phyloP scores from a whole-genome alignment of 2,329 filamentous ascomycete genomes.

The Aspergillus phoenicis region DNA sequence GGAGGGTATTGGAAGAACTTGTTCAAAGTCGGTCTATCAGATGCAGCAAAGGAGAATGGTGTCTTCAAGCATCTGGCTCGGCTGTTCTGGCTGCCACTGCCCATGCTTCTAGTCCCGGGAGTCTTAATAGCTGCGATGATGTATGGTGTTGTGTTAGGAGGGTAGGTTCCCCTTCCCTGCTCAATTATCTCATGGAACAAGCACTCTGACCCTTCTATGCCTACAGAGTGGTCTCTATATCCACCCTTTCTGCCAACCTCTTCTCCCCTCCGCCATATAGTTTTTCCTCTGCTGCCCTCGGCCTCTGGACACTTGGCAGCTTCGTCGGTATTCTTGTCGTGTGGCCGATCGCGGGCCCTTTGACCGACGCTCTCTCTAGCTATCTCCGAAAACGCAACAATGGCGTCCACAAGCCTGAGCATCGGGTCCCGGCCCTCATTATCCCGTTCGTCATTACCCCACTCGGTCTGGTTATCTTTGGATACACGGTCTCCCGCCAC shows the following conservation, averaged over 20 bases:
- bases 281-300: slow-evolving; percentile 30
- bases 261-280: slow-evolving; percentile 37
- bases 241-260: slow-evolving; percentile 30
- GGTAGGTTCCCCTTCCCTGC: slow-evolving; percentile 20
- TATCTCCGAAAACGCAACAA: slow-evolving; percentile 37
- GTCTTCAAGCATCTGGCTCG: slow-evolving; percentile 19
- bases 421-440: slow-evolving; percentile 43
- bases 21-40: slow-evolving; percentile 28
- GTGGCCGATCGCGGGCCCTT: slow-evolving; percentile 42
- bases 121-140: slow-evolving; percentile 30
- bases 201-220: not conserved
- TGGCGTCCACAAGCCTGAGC: slow-evolving; percentile 43
- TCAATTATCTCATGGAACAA: slow-evolving; percentile 1
- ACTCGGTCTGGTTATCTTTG: slow-evolving; percentile 36
- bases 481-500: slow-evolving; percentile 31
- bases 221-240: slow-evolving; percentile 29
- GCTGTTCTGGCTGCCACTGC: slow-evolving; percentile 28
- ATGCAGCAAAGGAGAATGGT: slow-evolving; percentile 23
- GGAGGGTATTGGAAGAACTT: slow-evolving; percentile 32
- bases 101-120: slow-evolving; percentile 27
- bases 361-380: slow-evolving; percentile 45
- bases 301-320: slow-evolving; percentile 35
- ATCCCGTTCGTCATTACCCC: slow-evolving; percentile 42
- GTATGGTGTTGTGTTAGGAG: slow-evolving; percentile 32
- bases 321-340: slow-evolving; percentile 45